phyloP scores from a whole-genome alignment of 2,329 filamentous ascomycete genomes.

The Neocucurbitaria cava region DNA sequence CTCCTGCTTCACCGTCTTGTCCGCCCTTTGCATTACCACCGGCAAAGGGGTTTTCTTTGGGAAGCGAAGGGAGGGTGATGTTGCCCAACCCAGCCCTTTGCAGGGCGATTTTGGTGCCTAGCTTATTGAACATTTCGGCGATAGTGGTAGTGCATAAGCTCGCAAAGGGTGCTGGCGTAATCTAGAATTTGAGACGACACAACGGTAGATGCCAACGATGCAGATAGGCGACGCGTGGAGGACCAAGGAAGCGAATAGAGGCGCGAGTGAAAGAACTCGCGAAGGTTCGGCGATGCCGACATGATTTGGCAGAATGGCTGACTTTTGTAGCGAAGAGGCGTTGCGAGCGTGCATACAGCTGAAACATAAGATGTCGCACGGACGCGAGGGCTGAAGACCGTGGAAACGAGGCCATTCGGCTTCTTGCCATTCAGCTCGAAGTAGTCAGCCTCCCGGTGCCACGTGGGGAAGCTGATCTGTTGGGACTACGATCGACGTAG shows the following conservation, averaged over 20 bases:
- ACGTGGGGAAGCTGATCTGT: background rate
- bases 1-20: conserved; percentile 18
- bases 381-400: conserved; percentile 20
- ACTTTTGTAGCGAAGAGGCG: conserved; percentile 26
- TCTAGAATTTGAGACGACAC: background rate
- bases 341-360: conserved; percentile 23
- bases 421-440: background rate
- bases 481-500: too few relatives aligned
- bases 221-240: background rate
- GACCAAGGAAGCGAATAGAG: conserved; percentile 4
- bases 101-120: conserved; percentile 66
- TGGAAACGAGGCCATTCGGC: conserved; percentile 2
- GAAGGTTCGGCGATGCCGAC: conserved; percentile 13
- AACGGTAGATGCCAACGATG: background rate
- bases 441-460: background rate
- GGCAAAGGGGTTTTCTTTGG: conserved; percentile 26
- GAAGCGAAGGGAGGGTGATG: conserved; percentile 52
- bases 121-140: conserved; percentile 60
- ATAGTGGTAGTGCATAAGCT: conserved; percentile 14
- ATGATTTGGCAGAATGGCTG: conserved; percentile 20
- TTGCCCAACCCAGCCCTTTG: conserved; percentile 63
- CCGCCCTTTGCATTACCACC: conserved; percentile 39
- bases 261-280: conserved; percentile 3
- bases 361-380: conserved; percentile 40
- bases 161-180: conserved; percentile 3